Base-by-base conservation (phyloP, 345 rosid genomes). In the Sonneratia alba region DNA sequence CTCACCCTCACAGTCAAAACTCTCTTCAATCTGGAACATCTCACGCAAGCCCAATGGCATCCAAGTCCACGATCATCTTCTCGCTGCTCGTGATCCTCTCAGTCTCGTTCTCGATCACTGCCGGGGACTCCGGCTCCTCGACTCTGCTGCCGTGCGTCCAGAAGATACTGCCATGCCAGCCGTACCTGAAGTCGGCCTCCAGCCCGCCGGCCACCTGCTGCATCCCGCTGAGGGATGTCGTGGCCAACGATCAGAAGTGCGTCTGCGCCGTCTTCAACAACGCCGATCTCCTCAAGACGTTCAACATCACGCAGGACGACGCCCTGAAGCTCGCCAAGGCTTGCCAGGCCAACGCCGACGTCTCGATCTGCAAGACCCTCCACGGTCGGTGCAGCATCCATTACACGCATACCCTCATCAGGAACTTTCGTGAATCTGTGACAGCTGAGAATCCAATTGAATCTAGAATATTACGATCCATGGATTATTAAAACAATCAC, bases 171-270 rank as follows among this genome's bases (percentile, higher is more conserved):
- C 87, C 93, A 6, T 90, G 93, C 75, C 55, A 76, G 27, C 71
- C 76, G 2, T 83, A 72, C 70, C 16, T 84, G 70, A 73, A 64
- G 1, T 2, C 74, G 42, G 19, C 80, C 53, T 70, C 79, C 2
- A 40, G 9, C 43, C 82, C 83, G 4, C 84, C 93, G 4, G 27
- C 75, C 1, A 45, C 78, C 2, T 90, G 96, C 67, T 90, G 96
- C 68, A 0, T 24, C 18, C 90, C 91, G 2, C 21, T 88, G 80
- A 80, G 76, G 75, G 81, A 82, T 15, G 55, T 83, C 27, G 49
- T 88, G 1, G 38, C 59, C 12, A 65, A 77, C 0, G 81, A 85
- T 0, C 18, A 70, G 2, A 36, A 69, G 48, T 90, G 96, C 75
- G 82, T 90, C 2, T 88, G 93, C 76, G 22, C 65, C 49, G 77